Conservation (phyloP, 148 eudicot species). For the Cornus kousa region DNA sequence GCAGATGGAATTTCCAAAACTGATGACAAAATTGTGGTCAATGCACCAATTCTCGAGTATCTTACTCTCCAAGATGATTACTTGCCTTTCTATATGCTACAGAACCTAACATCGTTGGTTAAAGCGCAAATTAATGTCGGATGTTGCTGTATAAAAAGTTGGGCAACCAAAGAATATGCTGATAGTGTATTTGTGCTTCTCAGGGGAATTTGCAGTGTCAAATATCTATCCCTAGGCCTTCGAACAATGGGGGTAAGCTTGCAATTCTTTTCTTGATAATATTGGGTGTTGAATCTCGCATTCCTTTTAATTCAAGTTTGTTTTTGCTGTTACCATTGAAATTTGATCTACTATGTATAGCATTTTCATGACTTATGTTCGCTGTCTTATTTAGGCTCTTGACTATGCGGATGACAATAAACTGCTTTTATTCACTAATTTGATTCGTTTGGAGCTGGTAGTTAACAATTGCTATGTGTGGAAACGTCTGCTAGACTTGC, state of each 20-base stretch:
- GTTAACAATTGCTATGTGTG: too few relatives aligned
- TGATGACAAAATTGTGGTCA: neutral
- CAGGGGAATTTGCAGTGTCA: neutral
- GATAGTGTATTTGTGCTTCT: conserved; percentile 9
- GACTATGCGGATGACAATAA: conserved; percentile 4
- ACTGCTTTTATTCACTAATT: conserved; percentile 14
- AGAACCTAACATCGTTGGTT: neutral
- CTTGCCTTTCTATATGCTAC: neutral
- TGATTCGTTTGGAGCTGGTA: conserved; percentile 11
- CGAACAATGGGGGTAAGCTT: conserved; percentile 6
- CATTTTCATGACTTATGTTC: neutral
- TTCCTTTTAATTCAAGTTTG: too few relatives aligned
- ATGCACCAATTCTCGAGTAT: conserved; percentile 14
- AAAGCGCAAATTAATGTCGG: conserved; percentile 12
- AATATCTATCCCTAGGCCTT: neutral
- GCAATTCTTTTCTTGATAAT: neutral
- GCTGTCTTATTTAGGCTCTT: neutral
- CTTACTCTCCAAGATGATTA: neutral
- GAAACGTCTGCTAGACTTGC: too few relatives aligned
- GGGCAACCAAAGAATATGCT: neutral
- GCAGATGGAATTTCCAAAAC: too few relatives aligned
- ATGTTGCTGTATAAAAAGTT: neutral
- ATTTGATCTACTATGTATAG: too few relatives aligned
- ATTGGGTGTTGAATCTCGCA: neutral
- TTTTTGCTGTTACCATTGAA: too few relatives aligned